Percentiles rank a stretch among this genome's conserved stretches.
These are phyloP conservation scores for Artemisia argyi DNA, from an alignment of 129 eudicot genomes.

Conservation along the genomic window DNA sequence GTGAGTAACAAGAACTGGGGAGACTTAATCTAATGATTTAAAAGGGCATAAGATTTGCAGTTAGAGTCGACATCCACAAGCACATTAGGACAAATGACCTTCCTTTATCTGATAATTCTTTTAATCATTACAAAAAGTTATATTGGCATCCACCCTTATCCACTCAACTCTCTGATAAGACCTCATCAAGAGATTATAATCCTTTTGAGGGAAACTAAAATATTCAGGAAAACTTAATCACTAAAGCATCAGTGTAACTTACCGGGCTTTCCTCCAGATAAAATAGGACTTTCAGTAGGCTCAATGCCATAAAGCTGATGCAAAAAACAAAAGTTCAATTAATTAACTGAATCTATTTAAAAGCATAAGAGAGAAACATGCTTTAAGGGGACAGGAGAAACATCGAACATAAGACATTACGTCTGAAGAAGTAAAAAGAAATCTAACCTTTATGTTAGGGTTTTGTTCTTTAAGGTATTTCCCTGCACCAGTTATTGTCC, in stretches of 20 bases:
- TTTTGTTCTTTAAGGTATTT: constrained; percentile 77
- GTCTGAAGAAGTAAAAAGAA: constrained; percentile 10
- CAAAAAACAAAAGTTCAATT: not conserved
- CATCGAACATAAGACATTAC: not conserved
- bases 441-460: constrained; percentile 68
- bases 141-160: not conserved
- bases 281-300: constrained; percentile 81
- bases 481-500: constrained; percentile 88
- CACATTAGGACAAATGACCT: constrained; percentile 6
- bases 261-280: constrained; percentile 98
- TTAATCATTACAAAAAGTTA: not conserved
- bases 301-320: constrained; percentile 65
- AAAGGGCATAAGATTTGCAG: constrained; percentile 1
- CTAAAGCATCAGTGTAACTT: constrained; percentile 31
- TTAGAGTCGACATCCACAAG: not conserved
- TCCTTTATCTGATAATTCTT: not conserved
- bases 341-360: not conserved
- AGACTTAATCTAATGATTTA: not conserved
- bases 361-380: not conserved
- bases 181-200: constrained; percentile 1
- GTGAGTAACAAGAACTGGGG: not conserved
- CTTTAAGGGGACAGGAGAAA: constrained; percentile 3
- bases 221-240: constrained; percentile 5
- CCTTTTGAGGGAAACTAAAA: not conserved
- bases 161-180: not conserved